Evolutionary conservation across 2,329 filamentous ascomycete species (phyloP), one percentile per base, ranked within the genome.

Genomic region (Didymella lethalis): DNA sequence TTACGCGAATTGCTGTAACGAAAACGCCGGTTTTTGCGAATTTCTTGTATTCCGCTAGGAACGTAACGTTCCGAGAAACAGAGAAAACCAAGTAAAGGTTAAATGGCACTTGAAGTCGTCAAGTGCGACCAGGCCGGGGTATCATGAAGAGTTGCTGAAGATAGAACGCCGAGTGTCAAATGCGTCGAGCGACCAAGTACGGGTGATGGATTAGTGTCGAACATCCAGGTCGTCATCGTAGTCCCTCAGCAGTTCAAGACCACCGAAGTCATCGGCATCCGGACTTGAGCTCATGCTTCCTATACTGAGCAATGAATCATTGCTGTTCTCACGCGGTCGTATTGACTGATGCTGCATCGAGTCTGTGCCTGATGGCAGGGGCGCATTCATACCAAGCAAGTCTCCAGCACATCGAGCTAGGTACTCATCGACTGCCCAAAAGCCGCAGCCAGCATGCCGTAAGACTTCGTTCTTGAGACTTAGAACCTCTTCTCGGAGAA

Each of bases 361-460:
- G n/a, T 48, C 40, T 8, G 45, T 49, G 43, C 23, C 50, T 31
- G 38, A 29, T 8, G 45, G 4, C n/a, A 46, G 40, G 10, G 66
- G 61, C 26, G 56, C 65, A 1, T 70, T 65, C 59, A 72, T 67
- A 31, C 73, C 73, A 2, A 76, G 64, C 5, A 75, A 63, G 34
- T 74, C 71, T 43, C 73, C 74, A 10, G 74, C 74, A 44, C 74
- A 75, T n/a, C 71, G 66, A 2, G 71, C 69, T 4, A 78, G 69
- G 41, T 78, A 78, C 49, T 77, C 71, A 41, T 77, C 74, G 8
- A 78, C 72, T 7, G 70, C 73, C 71, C 72, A 75, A 57, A 75
- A 77, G 46, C 66, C 68, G 52, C 76, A 78, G 14, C 74, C 72
- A 38, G 73, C 71, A 45, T 78, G 76, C 8, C 71, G 65, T 7